Conservation (phyloP, 164 flowering plant genomes). For the Stephania japonica region DNA sequence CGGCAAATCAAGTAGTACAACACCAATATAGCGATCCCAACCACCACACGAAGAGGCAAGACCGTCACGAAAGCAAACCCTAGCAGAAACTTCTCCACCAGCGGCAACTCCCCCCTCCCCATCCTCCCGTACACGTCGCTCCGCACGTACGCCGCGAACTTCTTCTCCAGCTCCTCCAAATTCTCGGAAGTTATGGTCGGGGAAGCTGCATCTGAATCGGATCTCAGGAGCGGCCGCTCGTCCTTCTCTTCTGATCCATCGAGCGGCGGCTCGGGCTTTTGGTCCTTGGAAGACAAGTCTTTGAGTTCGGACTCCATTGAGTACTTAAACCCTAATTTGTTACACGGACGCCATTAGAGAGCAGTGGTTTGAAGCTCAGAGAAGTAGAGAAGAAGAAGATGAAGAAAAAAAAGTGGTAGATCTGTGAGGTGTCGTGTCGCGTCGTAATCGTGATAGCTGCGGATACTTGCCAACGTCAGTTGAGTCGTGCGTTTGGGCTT, state of each 20-base stretch:
- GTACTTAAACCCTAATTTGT: constrained; percentile 10
- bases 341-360: constrained; percentile 5
- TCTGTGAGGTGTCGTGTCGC: constrained; percentile 1
- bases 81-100: constrained; percentile 56
- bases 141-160: constrained; percentile 71
- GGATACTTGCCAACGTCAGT: background rate
- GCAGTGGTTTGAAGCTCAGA: background rate
- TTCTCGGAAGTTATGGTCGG: constrained; percentile 14
- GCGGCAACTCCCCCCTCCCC: constrained; percentile 78
- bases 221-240: constrained; percentile 57
- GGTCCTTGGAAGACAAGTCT: constrained; percentile 18
- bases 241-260: constrained; percentile 26
- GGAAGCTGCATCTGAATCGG: constrained; percentile 17
- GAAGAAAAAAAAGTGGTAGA: background rate
- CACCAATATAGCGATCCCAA: constrained; percentile 34
- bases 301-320: constrained; percentile 51
- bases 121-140: constrained; percentile 77
- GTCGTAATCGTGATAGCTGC: background rate
- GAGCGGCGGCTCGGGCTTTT: constrained; percentile 10
- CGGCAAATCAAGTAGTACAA: constrained; percentile 28
- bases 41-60: constrained; percentile 56
- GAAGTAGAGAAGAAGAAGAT: background rate
- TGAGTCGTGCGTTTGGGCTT: no score
- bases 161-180: constrained; percentile 66
- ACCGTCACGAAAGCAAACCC: constrained; percentile 56